Percentiles rank a stretch among this genome's conserved stretches.
phyloP scores from a whole-genome alignment of 2,329 filamentous ascomycete species.

The Lojkania enalia region DNA sequence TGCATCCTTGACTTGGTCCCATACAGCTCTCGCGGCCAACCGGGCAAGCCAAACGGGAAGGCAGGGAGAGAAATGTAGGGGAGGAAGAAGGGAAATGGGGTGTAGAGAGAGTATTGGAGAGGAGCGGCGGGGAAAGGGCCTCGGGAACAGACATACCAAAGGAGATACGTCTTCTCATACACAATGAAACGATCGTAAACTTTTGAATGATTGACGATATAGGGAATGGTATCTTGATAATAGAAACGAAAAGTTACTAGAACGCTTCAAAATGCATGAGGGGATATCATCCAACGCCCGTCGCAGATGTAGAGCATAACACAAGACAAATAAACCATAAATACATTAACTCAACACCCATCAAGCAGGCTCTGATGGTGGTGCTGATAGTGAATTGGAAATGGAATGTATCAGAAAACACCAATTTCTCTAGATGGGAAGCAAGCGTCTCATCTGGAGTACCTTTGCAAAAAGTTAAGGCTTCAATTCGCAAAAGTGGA shows the following conservation, averaged over 20 bases:
- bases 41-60: slow-evolving; percentile 47
- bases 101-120: slow-evolving; percentile 41
- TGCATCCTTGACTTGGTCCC: slow-evolving; percentile 31
- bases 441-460: too few species aligned
- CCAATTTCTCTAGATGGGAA: slow-evolving; percentile 42
- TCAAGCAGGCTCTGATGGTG: slow-evolving; percentile 16
- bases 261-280: slow-evolving; percentile 34
- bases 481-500: slow-evolving; percentile 33
- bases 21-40: slow-evolving; percentile 32
- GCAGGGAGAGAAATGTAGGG: slow-evolving; percentile 32
- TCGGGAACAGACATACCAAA: slow-evolving; percentile 47
- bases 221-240: slow-evolving; percentile 10
- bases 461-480: too few species aligned
- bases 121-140: slow-evolving; percentile 51
- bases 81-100: slow-evolving; percentile 30
- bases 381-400: slow-evolving; percentile 18
- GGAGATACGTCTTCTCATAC: slow-evolving; percentile 38
- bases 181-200: slow-evolving; percentile 22
- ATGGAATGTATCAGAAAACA: slow-evolving; percentile 40
- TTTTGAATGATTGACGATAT: slow-evolving; percentile 8
- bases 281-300: slow-evolving; percentile 43
- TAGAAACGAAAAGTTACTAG: slow-evolving; percentile 19
- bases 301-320: slow-evolving; percentile 44
- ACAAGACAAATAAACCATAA: slow-evolving; percentile 40
- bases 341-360: slow-evolving; percentile 22